Percentiles rank a stretch among this genome's conserved stretches.
Conservation (phyloP, 2,329 filamentous ascomycete genomes). For the Xylaria sp. region DNA sequence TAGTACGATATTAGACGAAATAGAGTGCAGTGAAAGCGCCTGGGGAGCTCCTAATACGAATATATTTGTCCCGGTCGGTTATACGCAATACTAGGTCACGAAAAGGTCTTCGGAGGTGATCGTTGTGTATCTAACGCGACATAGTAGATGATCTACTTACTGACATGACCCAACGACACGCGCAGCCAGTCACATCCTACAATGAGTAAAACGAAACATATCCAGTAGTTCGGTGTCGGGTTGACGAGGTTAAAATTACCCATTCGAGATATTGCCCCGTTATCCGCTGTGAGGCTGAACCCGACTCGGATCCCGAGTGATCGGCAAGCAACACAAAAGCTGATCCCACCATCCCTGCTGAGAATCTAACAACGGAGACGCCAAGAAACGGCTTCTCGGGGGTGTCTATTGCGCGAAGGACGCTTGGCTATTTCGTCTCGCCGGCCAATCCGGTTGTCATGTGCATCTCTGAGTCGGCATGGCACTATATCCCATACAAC, state of each 20-base stretch:
- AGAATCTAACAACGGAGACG: neutral
- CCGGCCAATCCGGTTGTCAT: neutral
- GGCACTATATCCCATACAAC: neutral
- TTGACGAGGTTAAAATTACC: neutral
- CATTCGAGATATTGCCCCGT: neutral
- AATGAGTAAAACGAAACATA: neutral
- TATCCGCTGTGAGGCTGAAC: slow-evolving; percentile 3
- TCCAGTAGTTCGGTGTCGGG: neutral
- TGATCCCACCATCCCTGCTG: neutral
- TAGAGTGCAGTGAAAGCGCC: neutral
- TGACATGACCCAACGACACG: neutral
- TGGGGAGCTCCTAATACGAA: neutral
- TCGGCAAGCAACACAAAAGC: neutral
- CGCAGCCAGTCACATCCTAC: neutral
- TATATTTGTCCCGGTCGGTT: neutral
- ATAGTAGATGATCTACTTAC: neutral
- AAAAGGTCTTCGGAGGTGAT: neutral
- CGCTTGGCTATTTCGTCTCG: neutral
- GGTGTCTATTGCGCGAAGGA: neutral
- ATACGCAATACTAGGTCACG: no score
- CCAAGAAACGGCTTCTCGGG: neutral
- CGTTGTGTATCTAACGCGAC: neutral
- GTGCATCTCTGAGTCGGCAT: neutral
- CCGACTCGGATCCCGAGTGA: neutral
- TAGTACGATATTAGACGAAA: neutral